Evolutionary conservation across 2,329 filamentous ascomycete genomes (phyloP).

Genomic region (Fusarium sp.): DNA sequence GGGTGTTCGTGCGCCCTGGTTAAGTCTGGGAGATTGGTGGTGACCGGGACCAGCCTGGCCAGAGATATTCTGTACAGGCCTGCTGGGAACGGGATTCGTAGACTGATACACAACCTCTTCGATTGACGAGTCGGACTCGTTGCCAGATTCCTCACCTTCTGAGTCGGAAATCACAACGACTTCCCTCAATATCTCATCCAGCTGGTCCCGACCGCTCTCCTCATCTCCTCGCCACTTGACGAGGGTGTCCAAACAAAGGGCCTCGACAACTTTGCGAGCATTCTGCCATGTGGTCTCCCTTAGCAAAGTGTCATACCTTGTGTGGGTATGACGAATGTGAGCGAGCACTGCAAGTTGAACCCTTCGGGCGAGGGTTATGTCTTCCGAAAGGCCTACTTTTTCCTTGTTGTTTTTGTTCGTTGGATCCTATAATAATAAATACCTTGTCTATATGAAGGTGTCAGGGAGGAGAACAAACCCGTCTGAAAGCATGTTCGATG

Average conservation of each 20-base stretch:
- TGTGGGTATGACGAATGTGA: constrained; percentile 74
- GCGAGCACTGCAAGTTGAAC: constrained; percentile 73
- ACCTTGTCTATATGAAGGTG: background rate
- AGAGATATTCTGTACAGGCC: constrained; percentile 16
- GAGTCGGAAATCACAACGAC: constrained; percentile 73
- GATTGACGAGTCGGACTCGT: constrained; percentile 49
- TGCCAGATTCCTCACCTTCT: constrained; percentile 57
- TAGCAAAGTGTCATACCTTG: constrained; percentile 70
- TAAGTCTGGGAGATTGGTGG: constrained; percentile 30
- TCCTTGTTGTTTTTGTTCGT: constrained; percentile 62
- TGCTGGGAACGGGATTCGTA: constrained; percentile 3
- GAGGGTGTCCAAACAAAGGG: constrained; percentile 70
- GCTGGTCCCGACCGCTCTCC: constrained; percentile 73
- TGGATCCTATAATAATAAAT: constrained; percentile 53
- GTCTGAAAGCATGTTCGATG: constrained; percentile 70
- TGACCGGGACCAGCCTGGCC: constrained; percentile 26
- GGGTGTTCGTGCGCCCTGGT: constrained; percentile 13
- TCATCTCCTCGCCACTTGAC: constrained; percentile 79
- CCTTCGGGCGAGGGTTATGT: constrained; percentile 67
- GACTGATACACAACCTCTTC: constrained; percentile 36
- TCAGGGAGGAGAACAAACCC: constrained; percentile 55
- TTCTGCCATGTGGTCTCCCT: constrained; percentile 67
- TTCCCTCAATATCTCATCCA: constrained; percentile 73
- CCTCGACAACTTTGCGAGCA: constrained; percentile 69
- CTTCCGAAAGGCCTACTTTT: constrained; percentile 66